Evolutionary conservation across 2,329 filamentous ascomycete species (phyloP), one percentile per base, ranked within the genome.

Genomic region (Curvularia sp.): DNA sequence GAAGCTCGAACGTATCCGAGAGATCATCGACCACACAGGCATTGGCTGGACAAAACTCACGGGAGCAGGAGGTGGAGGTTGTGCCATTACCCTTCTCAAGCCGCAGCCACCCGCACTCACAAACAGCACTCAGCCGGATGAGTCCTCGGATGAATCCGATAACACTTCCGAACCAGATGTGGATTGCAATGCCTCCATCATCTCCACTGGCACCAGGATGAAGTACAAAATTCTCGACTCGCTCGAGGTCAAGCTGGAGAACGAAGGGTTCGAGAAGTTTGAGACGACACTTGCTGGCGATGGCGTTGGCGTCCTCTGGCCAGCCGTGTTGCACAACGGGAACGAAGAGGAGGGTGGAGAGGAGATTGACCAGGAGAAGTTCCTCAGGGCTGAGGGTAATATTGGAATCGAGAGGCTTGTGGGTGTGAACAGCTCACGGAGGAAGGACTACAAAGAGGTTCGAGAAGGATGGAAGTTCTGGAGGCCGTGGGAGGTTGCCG

Each of bases 31-130:
- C 66, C 88, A 95, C 68, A 86, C 92, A 55, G 90, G 89, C 39
- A 90, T 97, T 55, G 95, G 95, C 28, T 99, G 93, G 93, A 97
- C 95, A 12, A 99, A 99, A 77, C 84, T 99, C 56, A 99, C 95
- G 0, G 95, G 95, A 32, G 95, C 95, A 1, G 95, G 95, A 21
- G 96, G 95, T 12, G 96, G 95, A 55, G 95, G 95, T 2, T 98
- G 96, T 77, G 94, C 93, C 3, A 98, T 99, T 67, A 96, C 94
- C 0, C 81, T 99, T 3, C 82, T 99, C 48, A 90, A 89, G 64
- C 90, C 91, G 0, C 86, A 86, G 21, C 66, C 68, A 4, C 66
- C 65, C 13, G 60, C 59, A 3, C 59, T 68, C 74, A 85, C 6
- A 80, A 85, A 60, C 85, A 85, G 68, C 47, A 48, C 56, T 3